Evolutionary conservation across 495 filamentous ascomycete species (phyloP), one percentile per base, ranked within the genome.

Genomic region (Hypoxylon perforatum): DNA sequence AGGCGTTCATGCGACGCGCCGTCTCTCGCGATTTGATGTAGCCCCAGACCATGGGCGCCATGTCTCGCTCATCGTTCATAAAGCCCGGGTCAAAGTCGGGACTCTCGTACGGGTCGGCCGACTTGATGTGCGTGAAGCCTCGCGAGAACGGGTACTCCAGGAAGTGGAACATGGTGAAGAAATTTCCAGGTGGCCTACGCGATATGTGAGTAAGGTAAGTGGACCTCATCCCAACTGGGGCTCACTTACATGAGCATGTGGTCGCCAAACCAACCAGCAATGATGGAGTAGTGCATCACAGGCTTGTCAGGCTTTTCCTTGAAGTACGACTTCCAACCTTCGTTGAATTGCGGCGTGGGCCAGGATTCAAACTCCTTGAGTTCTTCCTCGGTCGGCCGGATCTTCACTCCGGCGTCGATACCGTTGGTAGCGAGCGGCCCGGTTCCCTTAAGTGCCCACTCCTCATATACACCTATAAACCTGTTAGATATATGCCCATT

Each of bases 91-190:
- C 91, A 64, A 94, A 94, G 75, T 93, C 91, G 0, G 91, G 90
- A 7, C 79, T 77, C 46, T 88, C 90, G 70, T 93, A 93, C 10
- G 88, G 88, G 55, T 91, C 86, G 0, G 90, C 75, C 0, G 86
- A 90, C 25, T 84, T 81, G 75, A 94, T 91, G 71, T 93, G 88
- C 7, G 85, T 91, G 42, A 75, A 86, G 8, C 91, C 91, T 62
- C 91, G 88, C 36, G 86, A 90, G 83, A 93, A 93, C 11, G 91
- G 90, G 65, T 93, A 93, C 78, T 92, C 89, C 53, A 92, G 76
- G 84, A 93, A 93, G 70, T 93, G 90, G 82, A 93, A 93, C 90
- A 93, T 93, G 61, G 86, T 90, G 80, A 93, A 93, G 82, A 93
- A 93, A 61, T 93, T 92, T 44, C 90, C 91, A 3, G 88, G 84